Evolutionary conservation across 352 stramenopile genomes (phyloP), one percentile per base, ranked within the genome.

Genomic region (Chrysophaeum taylorii): DNA sequence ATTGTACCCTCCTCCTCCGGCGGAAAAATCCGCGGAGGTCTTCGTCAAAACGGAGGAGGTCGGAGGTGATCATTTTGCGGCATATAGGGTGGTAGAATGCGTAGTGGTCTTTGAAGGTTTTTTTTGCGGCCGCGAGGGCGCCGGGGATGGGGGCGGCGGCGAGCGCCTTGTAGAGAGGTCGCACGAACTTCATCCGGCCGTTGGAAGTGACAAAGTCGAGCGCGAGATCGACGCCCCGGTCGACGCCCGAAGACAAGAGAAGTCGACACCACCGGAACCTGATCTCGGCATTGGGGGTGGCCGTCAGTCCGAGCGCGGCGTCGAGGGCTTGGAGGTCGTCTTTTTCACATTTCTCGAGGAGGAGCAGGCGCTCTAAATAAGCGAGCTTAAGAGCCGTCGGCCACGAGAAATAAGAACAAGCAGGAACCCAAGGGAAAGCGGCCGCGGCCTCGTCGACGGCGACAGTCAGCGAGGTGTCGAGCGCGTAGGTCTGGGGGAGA

Each of bases 101-200:
- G 61, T 78, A 81, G 69, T 90, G 70, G 33, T 79, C 63, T 35
- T 87, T 70, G 72, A 92, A 91, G 16, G 83, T 88, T 0, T 79
- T 52, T 0, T 87, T 62, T 2, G 57, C 57, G 9, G 1, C 16
- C 2, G 85, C 85, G 38, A 82, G 48, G 25, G 79, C 70, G 53
- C 72, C 78, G 0, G 80, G 81, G 68, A 85, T 85, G 25, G 70
- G 70, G 15, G 75, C 81, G 42, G 76, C 64, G 74, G 77, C 82
- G 1, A 95, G 64, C 38, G 82, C 78, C 27, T 77, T 73, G 70
- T 93, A 94, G 27, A 94, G 73, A 18, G 89, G 88, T 15, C 89
- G 75, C 7, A 89, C 84, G 75, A 89, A 95, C 76, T 95, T 95
- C 88, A 95, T 95, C 36, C 87, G 68, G 27, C 87, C 87, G 73